phyloP scores from a whole-genome alignment of 1,284 basidiomycete species.

The Puccinia polysora region DNA sequence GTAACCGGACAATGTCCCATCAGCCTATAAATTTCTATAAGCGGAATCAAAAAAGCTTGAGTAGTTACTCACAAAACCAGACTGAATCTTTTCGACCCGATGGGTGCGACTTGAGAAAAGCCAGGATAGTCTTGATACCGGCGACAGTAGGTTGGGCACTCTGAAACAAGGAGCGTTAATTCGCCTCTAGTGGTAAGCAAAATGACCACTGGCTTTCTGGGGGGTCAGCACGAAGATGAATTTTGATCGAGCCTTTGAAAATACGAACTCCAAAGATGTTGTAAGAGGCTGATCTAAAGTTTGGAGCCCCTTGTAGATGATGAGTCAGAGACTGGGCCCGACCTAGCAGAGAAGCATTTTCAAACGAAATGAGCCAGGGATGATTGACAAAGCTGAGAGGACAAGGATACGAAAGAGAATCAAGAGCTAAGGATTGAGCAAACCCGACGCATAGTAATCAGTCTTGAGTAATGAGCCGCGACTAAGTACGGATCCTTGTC shows the following conservation, averaged over 20 bases:
- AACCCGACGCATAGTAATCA: no score
- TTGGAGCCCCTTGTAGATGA: slow-evolving; percentile 80
- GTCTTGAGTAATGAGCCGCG: slow-evolving; percentile 23
- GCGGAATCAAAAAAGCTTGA: slow-evolving; percentile 37
- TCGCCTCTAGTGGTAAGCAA: no score
- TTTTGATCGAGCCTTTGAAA: no score
- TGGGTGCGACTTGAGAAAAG: slow-evolving; percentile 62
- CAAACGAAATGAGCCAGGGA: no score
- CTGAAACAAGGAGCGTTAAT: slow-evolving; percentile 47
- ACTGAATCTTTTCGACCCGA: slow-evolving; percentile 63
- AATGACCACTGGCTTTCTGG: no score
- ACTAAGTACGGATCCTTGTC: slow-evolving; percentile 22
- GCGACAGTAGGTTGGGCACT: slow-evolving; percentile 86
- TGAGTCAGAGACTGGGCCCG: slow-evolving; percentile 15
- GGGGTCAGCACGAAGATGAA: no score
- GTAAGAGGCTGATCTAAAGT: slow-evolving; percentile 71
- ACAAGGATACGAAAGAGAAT: background rate
- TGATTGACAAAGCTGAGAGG: no score
- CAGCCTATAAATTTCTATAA: background rate
- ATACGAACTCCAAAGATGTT: slow-evolving; percentile 56
- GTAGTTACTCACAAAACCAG: slow-evolving; percentile 51
- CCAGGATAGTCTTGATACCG: slow-evolving; percentile 84
- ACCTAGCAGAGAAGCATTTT: background rate
- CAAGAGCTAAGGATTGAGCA: slow-evolving; percentile 1
- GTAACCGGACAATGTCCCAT: background rate